Conservation (phyloP, 495 filamentous ascomycete genomes). For the Amorphotheca resinae region DNA sequence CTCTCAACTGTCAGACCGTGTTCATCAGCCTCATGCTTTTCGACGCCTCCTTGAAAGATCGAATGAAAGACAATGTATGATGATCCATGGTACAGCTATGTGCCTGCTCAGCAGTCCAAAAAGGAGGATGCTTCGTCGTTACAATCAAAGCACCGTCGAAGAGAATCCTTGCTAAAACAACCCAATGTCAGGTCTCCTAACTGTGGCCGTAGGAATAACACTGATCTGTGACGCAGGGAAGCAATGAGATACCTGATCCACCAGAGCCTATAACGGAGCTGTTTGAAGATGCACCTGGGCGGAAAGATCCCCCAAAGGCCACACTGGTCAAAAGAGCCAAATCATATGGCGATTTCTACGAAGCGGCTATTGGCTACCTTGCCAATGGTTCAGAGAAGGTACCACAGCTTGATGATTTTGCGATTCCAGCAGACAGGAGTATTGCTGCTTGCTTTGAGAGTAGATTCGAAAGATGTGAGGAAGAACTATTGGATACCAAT, state of each 20-base stretch:
- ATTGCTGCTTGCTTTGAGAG: not conserved
- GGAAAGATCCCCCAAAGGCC: conserved; percentile 46
- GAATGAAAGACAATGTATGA: conserved; percentile 47
- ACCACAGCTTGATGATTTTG: conserved; percentile 29
- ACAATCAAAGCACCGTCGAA: conserved; percentile 39
- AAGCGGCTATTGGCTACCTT: conserved; percentile 44
- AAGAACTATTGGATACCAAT: conserved; percentile 62
- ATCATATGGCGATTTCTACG: conserved; percentile 64
- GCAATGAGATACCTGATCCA: conserved; percentile 25
- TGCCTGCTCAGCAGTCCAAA: conserved; percentile 39
- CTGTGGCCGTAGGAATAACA: conserved; percentile 19
- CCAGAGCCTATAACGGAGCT: conserved; percentile 31
- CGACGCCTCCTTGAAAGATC: not conserved
- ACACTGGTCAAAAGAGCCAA: conserved; percentile 53
- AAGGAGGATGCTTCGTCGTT: conserved; percentile 28
- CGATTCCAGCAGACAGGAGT: not conserved
- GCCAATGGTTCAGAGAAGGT: conserved; percentile 32
- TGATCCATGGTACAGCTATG: conserved; percentile 60
- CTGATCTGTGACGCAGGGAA: conserved; percentile 29
- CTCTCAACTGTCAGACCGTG: not conserved
- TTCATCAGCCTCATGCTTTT: conserved; percentile 1
- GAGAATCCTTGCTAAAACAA: conserved; percentile 53
- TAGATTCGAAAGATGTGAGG: conserved; percentile 45
- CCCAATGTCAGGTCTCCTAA: conserved; percentile 44
- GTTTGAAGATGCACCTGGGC: conserved; percentile 36